Conservation (phyloP, 495 filamentous ascomycete genomes). For the Eremomyces bilateralis region DNA sequence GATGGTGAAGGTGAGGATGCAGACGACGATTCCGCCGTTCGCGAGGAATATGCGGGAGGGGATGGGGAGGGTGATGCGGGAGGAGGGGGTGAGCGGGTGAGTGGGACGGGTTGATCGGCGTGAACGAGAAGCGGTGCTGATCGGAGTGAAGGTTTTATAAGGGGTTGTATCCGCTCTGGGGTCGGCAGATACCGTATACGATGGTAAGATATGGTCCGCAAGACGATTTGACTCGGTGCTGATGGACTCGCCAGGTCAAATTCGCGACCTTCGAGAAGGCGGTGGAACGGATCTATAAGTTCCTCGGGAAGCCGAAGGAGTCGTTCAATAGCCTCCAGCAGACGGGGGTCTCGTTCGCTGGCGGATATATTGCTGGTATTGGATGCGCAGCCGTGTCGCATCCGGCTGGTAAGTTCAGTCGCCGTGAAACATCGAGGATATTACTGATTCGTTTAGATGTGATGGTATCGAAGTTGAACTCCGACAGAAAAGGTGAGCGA, state of each 20-base stretch:
- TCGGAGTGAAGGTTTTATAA: constrained; percentile 29
- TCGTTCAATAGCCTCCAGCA: constrained; percentile 37
- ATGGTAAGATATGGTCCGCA: too few relatives aligned
- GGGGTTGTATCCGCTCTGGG: constrained; percentile 49
- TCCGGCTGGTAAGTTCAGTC: constrained; percentile 22
- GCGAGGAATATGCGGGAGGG: constrained; percentile 39
- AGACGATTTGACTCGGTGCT: too few relatives aligned
- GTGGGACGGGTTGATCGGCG: not conserved
- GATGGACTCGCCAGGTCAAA: too few relatives aligned
- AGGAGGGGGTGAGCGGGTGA: constrained; percentile 33
- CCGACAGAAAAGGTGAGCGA: constrained; percentile 35
- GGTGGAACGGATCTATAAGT: constrained; percentile 37
- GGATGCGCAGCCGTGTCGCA: constrained; percentile 33
- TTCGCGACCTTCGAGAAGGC: constrained; percentile 56
- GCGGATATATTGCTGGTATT: constrained; percentile 52
- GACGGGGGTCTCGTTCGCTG: constrained; percentile 46
- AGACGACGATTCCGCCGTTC: constrained; percentile 45
- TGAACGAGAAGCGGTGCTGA: not conserved
- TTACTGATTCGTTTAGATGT: constrained; percentile 38
- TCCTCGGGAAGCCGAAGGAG: constrained; percentile 42
- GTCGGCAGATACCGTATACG: constrained; percentile 50
- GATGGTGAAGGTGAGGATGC: constrained; percentile 54
- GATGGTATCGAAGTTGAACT: constrained; percentile 52
- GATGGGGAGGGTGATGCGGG: constrained; percentile 32
- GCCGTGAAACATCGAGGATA: constrained; percentile 6